Percentiles rank a stretch among this genome's conserved stretches.
These are phyloP conservation scores for Lachancea kluyveri DNA, from an alignment of 805 yeast species.

Conservation along the genomic window DNA sequence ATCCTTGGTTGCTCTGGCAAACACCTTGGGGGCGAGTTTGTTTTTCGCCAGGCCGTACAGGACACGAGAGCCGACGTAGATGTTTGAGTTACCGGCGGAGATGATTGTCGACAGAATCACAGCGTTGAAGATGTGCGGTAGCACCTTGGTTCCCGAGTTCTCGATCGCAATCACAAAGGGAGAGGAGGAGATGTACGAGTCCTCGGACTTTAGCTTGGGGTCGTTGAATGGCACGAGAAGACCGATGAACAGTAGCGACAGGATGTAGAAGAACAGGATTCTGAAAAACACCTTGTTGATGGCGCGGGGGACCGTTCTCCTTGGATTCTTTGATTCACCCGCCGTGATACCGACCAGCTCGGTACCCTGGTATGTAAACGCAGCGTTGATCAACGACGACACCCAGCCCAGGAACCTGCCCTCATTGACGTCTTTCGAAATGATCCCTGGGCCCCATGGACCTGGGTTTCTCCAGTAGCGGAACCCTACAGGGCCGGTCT, in stretches of 20 bases:
- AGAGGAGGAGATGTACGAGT: conserved; percentile 46
- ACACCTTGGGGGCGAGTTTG: conserved; percentile 49
- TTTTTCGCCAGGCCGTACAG: conserved; percentile 59
- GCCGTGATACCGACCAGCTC: conserved; percentile 72
- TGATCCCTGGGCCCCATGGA: conserved; percentile 63
- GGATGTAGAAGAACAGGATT: conserved; percentile 59
- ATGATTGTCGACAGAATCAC: conserved; percentile 59
- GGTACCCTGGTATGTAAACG: conserved; percentile 78
- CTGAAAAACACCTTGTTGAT: conserved; percentile 63
- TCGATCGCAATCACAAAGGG: conserved; percentile 70
- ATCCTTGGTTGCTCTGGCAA: conserved; percentile 40
- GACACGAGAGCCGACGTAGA: conserved; percentile 66
- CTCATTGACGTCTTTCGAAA: conserved; percentile 42
- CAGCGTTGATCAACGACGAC: conserved; percentile 61
- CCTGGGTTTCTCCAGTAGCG: conserved; percentile 80
- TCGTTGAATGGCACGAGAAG: conserved; percentile 65
- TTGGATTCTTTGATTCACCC: conserved; percentile 67
- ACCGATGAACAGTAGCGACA: conserved; percentile 63
- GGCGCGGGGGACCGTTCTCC: conserved; percentile 65
- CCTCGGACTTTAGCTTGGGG: conserved; percentile 36
- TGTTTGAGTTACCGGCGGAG: conserved; percentile 76
- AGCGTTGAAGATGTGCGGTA: conserved; percentile 69
- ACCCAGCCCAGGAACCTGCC: conserved; percentile 67
- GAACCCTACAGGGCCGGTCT: conserved; percentile 66
- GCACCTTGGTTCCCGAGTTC: conserved; percentile 58